phyloP scores from a whole-genome alignment of 768 basidiomycete species.

The Leccinum broughii region DNA sequence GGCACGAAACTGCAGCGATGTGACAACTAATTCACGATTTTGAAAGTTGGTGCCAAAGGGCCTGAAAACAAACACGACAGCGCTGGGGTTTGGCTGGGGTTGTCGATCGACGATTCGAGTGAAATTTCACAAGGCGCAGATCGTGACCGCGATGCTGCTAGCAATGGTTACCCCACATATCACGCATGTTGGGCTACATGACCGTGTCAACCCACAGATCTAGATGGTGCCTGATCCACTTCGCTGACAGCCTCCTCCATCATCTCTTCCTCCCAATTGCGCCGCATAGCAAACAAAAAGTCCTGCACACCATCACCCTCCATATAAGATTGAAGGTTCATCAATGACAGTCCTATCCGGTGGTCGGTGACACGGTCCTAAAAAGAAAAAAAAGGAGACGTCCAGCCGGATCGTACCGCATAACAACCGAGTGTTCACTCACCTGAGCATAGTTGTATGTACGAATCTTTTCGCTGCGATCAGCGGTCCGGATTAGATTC shows the following conservation, averaged over 20 bases:
- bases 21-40: not conserved
- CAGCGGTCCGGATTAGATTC: constrained; percentile 76
- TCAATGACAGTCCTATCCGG: constrained; percentile 74
- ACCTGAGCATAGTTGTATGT: constrained; percentile 95
- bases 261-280: constrained; percentile 52
- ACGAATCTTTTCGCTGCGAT: constrained; percentile 91
- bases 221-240: constrained; percentile 6
- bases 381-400: not conserved
- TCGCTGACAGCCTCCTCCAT: constrained; percentile 52
- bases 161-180: not conserved
- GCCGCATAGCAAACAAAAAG: constrained; percentile 57
- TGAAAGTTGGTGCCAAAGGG: no score
- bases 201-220: not conserved
- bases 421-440: not conserved
- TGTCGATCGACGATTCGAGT: no score
- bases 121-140: not conserved
- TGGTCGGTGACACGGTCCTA: constrained; percentile 95
- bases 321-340: constrained; percentile 62
- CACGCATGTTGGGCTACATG: not conserved
- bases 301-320: constrained; percentile 63
- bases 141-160: not conserved
- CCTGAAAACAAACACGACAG: no score
- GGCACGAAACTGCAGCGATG: not conserved
- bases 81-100: no score
- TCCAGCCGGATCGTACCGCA: not conserved